Conservation (phyloP, 352 stramenopile genomes). For the Phytopythium helicoides region DNA sequence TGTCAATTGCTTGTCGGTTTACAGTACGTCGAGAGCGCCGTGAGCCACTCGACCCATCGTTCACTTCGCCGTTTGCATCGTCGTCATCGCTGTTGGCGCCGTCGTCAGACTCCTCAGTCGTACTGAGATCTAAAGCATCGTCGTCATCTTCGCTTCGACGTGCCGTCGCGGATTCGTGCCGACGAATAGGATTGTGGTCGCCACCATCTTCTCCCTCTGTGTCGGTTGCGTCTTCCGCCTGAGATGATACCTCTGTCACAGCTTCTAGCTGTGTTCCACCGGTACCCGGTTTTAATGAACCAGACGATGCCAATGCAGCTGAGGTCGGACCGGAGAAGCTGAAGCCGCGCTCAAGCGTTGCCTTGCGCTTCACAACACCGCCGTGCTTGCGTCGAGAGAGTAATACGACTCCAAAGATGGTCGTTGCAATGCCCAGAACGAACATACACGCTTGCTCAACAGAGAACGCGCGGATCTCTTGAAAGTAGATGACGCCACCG, state of each 20-base stretch:
- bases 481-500: constrained; percentile 90
- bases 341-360: constrained; percentile 51
- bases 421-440: constrained; percentile 75
- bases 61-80: constrained; percentile 16
- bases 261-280: constrained; percentile 1
- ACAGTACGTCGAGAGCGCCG: constrained; percentile 34
- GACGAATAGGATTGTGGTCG: constrained; percentile 2
- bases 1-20: constrained; percentile 79
- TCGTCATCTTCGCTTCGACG: constrained; percentile 10
- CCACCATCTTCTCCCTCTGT: constrained; percentile 8
- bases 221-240: constrained; percentile 7
- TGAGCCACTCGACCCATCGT: constrained; percentile 8
- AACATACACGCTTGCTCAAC: constrained; percentile 78
- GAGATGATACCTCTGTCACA: constrained; percentile 6
- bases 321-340: constrained; percentile 48
- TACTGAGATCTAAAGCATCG: constrained; percentile 10
- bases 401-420: constrained; percentile 82
- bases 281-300: background rate
- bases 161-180: constrained; percentile 5
- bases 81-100: constrained; percentile 32
- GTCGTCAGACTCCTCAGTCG: constrained; percentile 30
- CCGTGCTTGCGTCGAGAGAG: constrained; percentile 70
- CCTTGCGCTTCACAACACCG: constrained; percentile 42
- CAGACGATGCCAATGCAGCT: background rate
- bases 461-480: constrained; percentile 84